Percentiles rank a stretch among this genome's conserved stretches.
These are phyloP conservation scores for Teratosphaeria viscida DNA, from an alignment of 2,329 filamentous ascomycete genomes.

Conservation along the genomic window DNA sequence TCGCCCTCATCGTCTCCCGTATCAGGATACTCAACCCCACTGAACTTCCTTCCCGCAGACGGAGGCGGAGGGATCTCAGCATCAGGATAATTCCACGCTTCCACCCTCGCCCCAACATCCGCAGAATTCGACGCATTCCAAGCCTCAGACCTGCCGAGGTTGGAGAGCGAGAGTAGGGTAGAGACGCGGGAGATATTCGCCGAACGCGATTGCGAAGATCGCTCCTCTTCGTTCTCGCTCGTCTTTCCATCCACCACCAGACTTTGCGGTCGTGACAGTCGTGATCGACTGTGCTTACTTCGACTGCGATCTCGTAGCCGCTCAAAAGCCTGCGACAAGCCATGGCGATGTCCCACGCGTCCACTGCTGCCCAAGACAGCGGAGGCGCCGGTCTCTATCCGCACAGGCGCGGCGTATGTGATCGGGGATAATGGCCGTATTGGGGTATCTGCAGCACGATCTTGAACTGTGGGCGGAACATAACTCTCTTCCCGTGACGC, in stretches of 20 bases:
- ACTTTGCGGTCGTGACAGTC: not conserved
- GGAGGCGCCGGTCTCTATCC: not conserved
- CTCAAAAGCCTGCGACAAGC: constrained; percentile 4
- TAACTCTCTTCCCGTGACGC: not conserved
- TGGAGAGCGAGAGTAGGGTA: not conserved
- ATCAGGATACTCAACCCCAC: not conserved
- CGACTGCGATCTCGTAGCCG: constrained; percentile 5
- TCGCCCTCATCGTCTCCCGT: not conserved
- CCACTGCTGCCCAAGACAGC: not conserved
- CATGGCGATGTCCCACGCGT: not conserved
- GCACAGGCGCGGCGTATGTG: not conserved
- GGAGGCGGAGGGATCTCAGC: constrained; percentile 10
- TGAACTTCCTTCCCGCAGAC: not conserved
- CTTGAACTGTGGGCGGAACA: not conserved
- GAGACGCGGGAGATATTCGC: not conserved
- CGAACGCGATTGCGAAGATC: not conserved
- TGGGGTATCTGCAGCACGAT: not conserved
- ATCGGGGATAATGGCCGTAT: not conserved
- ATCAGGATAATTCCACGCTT: constrained; percentile 17
- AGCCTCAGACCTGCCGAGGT: constrained; percentile 8
- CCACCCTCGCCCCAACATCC: constrained; percentile 4
- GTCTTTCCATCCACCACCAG: not conserved
- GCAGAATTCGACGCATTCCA: constrained; percentile 8
- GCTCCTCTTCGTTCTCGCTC: not conserved
- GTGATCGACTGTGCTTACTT: not conserved